Conservation (phyloP, 2,329 filamentous ascomycete genomes). For the Trichoderma pleuroti region DNA sequence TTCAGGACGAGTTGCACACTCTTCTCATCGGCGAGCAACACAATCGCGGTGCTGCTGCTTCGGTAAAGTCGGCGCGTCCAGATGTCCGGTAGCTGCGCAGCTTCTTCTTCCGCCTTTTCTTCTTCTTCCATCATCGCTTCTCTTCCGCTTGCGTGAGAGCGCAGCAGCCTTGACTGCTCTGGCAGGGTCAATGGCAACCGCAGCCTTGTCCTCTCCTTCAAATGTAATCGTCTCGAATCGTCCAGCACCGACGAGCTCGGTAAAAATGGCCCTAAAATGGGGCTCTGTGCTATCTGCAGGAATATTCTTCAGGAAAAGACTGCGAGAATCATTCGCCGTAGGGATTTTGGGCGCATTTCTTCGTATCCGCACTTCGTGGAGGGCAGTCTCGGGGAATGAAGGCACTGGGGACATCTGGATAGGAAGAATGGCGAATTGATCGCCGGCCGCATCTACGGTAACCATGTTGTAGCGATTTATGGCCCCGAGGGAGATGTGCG, state of each 20-base stretch:
- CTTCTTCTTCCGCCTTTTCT: constrained; percentile 51
- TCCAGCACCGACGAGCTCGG: constrained; percentile 68
- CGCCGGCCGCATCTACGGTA: constrained; percentile 28
- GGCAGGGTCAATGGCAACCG: constrained; percentile 44
- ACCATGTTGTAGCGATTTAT: constrained; percentile 28
- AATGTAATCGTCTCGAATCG: constrained; percentile 77
- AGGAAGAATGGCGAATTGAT: constrained; percentile 67
- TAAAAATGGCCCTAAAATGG: constrained; percentile 74
- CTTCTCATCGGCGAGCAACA: constrained; percentile 77
- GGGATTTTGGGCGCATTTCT: constrained; percentile 77
- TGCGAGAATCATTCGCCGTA: constrained; percentile 68
- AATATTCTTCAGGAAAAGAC: constrained; percentile 86
- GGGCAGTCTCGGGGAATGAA: constrained; percentile 58
- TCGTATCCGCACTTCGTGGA: constrained; percentile 84
- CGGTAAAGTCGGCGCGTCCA: constrained; percentile 70
- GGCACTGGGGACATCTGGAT: constrained; percentile 62
- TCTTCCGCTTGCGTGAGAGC: constrained; percentile 41
- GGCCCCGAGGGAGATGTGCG: background rate
- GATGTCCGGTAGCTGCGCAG: constrained; percentile 60
- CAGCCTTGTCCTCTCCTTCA: constrained; percentile 54
- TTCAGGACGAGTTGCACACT: constrained; percentile 75
- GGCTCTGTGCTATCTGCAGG: constrained; percentile 77
- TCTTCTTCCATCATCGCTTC: constrained; percentile 53
- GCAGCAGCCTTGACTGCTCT: constrained; percentile 41
- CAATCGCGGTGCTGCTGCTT: constrained; percentile 76